Conservation (phyloP, 179 eudicot genomes). For the Spergularia azorica region DNA sequence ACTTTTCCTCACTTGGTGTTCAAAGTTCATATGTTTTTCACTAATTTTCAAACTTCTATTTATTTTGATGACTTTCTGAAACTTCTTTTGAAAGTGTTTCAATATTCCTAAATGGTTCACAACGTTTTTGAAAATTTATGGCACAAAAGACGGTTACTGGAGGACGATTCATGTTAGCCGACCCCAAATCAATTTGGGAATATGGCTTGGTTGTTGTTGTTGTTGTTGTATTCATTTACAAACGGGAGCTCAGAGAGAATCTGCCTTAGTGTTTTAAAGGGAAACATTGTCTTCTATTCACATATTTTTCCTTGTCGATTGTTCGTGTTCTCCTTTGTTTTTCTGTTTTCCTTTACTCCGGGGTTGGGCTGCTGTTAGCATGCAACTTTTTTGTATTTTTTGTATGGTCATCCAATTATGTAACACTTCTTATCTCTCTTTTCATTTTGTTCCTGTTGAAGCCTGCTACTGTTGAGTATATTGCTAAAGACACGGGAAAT, state of each 20-base stretch:
- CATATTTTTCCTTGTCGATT: not conserved
- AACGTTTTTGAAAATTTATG: no score
- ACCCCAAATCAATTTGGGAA: no score
- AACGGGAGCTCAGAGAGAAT: not conserved
- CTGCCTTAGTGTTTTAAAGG: not conserved
- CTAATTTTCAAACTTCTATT: no score
- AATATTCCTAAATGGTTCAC: no score
- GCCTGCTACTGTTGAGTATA: conserved; percentile 87
- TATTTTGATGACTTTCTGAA: no score
- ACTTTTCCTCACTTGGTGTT: no score
- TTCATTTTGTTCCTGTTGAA: conserved; percentile 26
- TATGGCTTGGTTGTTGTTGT: no score
- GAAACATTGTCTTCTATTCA: not conserved
- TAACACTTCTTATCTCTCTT: conserved; percentile 10
- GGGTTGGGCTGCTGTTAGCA: not conserved
- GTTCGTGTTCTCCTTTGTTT: not conserved
- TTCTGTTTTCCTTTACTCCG: not conserved
- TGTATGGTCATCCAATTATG: not conserved
- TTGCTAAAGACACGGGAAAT: conserved; percentile 89
- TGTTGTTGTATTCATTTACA: no score
- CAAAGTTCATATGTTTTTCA: no score
- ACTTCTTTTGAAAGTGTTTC: no score
- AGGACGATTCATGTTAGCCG: no score
- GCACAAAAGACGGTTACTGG: no score
- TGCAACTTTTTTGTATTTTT: not conserved